Evolutionary conservation across 305 asterid species (phyloP), one percentile per base, ranked within the genome.

Genomic region (Andrographis paniculata): DNA sequence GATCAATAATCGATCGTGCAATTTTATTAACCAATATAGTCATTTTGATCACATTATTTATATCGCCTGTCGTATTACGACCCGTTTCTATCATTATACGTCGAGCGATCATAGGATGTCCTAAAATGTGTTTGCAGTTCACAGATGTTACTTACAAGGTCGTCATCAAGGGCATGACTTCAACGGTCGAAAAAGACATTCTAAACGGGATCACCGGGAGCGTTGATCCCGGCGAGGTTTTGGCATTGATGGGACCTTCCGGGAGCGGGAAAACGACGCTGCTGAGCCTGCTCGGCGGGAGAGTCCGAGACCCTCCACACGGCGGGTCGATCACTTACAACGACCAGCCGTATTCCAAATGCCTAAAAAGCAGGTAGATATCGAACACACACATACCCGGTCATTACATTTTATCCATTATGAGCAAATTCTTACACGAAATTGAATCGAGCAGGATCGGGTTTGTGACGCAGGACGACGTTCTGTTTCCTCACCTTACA

Each of bases 231-330:
- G 97, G 99, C 12, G 97, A 92, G 59, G 93, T 92, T 51, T 52
- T 92, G 48, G 99, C 99, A 5, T 65, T 92, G 22, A 92, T 92
- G 99, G 99, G 99, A 24, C 99, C 99, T 28, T 92, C 99, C 1
- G 99, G 99, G 43, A 77, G 99, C 45, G 99, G 99, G 37, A 92
- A 92, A 67, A 92, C 99, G 11, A 73, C 97, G 0, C 61, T 92
- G 5, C 75, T 92, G 71, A 81, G 84, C 51, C 59, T 87, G 19
- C 80, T 92, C 5, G 96, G 99, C 48, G 97, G 99, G 45, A 65
- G 99, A 55, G 56, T 66, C 7, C 69, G 68, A 55, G 82, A 72
- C n/a, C 65, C 76, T 4, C 2, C 75, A 27, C 37, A 58, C 11
- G 81, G 93, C 11, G 94, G 99, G 31, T 58, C 74, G 2, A 64